A percentile compares a stretch with the other conserved stretches of the same genome.
These are phyloP conservation scores for Neurospora sp. DNA, from an alignment of 495 filamentous ascomycete genomes.

Conservation along the genomic window DNA sequence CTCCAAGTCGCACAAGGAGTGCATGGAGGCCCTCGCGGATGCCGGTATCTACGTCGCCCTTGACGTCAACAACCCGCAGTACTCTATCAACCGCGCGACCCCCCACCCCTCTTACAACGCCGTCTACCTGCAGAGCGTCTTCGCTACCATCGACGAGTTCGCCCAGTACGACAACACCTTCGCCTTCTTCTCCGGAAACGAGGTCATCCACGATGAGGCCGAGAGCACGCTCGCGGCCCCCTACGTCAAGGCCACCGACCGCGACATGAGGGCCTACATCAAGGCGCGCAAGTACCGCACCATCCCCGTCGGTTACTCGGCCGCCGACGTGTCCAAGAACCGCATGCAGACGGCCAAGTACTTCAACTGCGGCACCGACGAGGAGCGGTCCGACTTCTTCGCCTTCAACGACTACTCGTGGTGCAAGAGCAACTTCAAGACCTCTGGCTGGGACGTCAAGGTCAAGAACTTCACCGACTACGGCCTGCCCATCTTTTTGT, in stretches of 20 bases:
- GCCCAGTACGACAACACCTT: slow-evolving; percentile 82
- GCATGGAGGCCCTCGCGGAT: slow-evolving; percentile 73
- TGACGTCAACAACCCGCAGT: slow-evolving; percentile 49
- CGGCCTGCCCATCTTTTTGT: slow-evolving; percentile 89
- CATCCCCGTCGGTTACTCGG: slow-evolving; percentile 91
- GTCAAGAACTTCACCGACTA: slow-evolving; percentile 84
- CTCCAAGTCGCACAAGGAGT: slow-evolving; percentile 69
- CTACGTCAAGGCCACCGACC: slow-evolving; percentile 88
- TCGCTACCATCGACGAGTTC: slow-evolving; percentile 89
- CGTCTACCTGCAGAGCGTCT: slow-evolving; percentile 85
- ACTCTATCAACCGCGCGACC: slow-evolving; percentile 28
- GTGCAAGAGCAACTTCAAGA: slow-evolving; percentile 77
- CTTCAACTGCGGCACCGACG: slow-evolving; percentile 90
- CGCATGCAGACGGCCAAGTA: slow-evolving; percentile 83
- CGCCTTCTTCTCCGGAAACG: slow-evolving; percentile 96
- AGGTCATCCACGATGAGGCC: slow-evolving; percentile 79
- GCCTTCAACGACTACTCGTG: slow-evolving; percentile 99
- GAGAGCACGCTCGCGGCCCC: slow-evolving; percentile 69
- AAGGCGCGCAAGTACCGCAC: slow-evolving; percentile 58
- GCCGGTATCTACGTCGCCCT: slow-evolving; percentile 90
- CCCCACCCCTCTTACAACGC: slow-evolving; percentile 80
- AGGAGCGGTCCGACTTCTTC: slow-evolving; percentile 88
- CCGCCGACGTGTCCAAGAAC: slow-evolving; percentile 77
- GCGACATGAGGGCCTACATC: slow-evolving; percentile 89
- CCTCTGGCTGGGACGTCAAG: slow-evolving; percentile 84